Conservation (phyloP, 2,329 filamentous ascomycete species). For the Monascus ruber region DNA sequence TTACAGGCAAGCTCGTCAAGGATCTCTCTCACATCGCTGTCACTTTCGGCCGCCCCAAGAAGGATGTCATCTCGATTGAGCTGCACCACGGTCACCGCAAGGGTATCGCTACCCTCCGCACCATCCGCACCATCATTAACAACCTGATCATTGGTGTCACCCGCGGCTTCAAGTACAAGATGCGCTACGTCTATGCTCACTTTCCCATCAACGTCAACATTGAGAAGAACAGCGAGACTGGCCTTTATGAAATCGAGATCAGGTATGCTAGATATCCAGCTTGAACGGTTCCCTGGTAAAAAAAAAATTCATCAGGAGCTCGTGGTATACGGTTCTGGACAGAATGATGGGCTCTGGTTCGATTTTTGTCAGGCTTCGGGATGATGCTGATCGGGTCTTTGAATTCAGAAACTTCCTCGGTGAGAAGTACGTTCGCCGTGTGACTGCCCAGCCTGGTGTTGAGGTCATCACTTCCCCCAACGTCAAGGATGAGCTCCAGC, state of each 20-base stretch:
- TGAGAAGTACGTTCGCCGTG: conserved; percentile 96
- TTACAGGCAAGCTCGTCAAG: conserved; percentile 83
- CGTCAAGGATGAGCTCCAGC: conserved; percentile 95
- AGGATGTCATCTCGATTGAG: conserved; percentile 86
- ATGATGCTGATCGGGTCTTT: conserved; percentile 19
- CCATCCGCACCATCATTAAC: conserved; percentile 95
- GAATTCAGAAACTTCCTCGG: conserved; percentile 78
- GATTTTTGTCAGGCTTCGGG: not conserved
- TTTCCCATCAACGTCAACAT: conserved; percentile 99
- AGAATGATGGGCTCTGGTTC: not conserved
- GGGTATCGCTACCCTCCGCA: conserved; percentile 94
- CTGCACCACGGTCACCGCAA: conserved; percentile 98
- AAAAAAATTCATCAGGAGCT: too few species aligned
- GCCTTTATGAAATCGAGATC: conserved; percentile 87
- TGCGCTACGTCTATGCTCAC: conserved; percentile 99
- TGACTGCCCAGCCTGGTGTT: conserved; percentile 82
- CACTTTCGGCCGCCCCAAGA: conserved; percentile 81
- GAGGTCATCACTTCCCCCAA: conserved; percentile 79
- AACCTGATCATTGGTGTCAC: conserved; percentile 98
- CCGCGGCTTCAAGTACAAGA: conserved; percentile 99
- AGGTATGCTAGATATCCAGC: conserved; percentile 48
- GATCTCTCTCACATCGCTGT: conserved; percentile 93
- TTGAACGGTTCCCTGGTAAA: too few species aligned
- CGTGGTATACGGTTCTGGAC: too few species aligned
- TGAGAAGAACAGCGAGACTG: conserved; percentile 89